These are phyloP conservation scores for Apophysomyces sp. DNA, from an alignment of 371 early-diverging fungal species.

Conservation along the genomic window DNA sequence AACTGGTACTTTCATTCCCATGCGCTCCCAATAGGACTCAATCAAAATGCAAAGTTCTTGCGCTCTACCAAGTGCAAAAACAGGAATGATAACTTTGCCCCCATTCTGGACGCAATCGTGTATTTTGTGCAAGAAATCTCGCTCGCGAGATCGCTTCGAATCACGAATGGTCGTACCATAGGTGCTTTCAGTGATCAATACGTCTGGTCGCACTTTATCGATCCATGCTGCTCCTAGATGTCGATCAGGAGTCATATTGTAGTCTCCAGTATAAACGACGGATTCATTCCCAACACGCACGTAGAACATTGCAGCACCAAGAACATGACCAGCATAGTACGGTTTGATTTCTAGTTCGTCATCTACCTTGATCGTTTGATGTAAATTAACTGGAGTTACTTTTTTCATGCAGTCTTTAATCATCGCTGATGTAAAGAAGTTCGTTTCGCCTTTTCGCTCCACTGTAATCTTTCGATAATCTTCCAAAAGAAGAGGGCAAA, in stretches of 20 bases:
- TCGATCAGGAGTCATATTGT: conserved; percentile 96
- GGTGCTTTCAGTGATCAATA: conserved; percentile 95
- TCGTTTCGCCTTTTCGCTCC: conserved; percentile 84
- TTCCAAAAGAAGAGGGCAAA: conserved; percentile 89
- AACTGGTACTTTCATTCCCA: conserved; percentile 84
- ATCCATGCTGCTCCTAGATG: conserved; percentile 96
- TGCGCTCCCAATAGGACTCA: conserved; percentile 95
- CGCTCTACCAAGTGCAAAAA: conserved; percentile 95
- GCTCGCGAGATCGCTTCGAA: conserved; percentile 89
- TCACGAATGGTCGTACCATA: conserved; percentile 96
- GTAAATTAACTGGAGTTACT: conserved; percentile 86
- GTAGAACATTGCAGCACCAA: conserved; percentile 98
- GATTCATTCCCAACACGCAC: conserved; percentile 78
- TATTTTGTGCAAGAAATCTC: conserved; percentile 91
- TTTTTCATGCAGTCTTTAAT: conserved; percentile 90
- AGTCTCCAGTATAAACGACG: conserved; percentile 97
- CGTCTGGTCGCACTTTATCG: conserved; percentile 84
- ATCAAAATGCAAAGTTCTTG: conserved; percentile 96
- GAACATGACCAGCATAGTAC: conserved; percentile 97
- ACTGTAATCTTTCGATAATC: conserved; percentile 90
- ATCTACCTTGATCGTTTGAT: conserved; percentile 85
- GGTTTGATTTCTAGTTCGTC: conserved; percentile 85
- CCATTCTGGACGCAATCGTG: conserved; percentile 84
- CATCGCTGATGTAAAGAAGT: conserved; percentile 83
- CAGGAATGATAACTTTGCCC: conserved; percentile 95